A percentile compares a stretch with the other conserved stretches of the same genome.
Evolutionary conservation across 352 stramenopile species (phyloP).

Genomic region (Pythium monospermum): DNA sequence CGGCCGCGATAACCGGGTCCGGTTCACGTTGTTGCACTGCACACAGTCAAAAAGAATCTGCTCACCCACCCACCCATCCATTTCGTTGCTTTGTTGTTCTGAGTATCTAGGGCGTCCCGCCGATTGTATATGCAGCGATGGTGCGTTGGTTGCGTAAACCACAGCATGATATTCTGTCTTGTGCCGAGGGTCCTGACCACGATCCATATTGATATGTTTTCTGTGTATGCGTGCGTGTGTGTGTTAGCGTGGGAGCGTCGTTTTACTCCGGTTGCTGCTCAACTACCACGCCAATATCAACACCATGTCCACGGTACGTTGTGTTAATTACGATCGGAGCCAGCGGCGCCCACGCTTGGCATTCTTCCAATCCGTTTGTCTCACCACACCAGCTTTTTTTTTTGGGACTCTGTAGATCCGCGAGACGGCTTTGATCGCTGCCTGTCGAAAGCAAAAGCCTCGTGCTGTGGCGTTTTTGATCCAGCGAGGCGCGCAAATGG

Average conservation of each 20-base stretch:
- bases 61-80: no score
- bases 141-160: slow-evolving; percentile 11
- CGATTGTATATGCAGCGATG: slow-evolving; percentile 60
- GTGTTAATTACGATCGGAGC: no score
- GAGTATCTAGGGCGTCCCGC: slow-evolving; percentile 32
- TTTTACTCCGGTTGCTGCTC: slow-evolving; percentile 46
- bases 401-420: slow-evolving; percentile 36
- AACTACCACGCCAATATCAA: slow-evolving; percentile 60
- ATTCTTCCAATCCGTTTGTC: no score
- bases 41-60: no score
- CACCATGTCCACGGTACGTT: slow-evolving; percentile 31
- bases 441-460: slow-evolving; percentile 44
- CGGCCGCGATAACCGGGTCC: slow-evolving; percentile 37
- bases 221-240: not conserved
- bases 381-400: no score
- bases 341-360: not conserved
- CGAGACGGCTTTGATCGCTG: slow-evolving; percentile 45
- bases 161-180: not conserved
- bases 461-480: slow-evolving; percentile 35
- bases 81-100: no score
- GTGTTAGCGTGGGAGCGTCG: slow-evolving; percentile 33
- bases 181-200: not conserved
- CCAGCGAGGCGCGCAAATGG: slow-evolving; percentile 28
- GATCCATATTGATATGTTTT: not conserved
- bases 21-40: no score